Base-by-base conservation (phyloP, 2,329 filamentous ascomycete genomes). In the Alternaria gansuensis region DNA sequence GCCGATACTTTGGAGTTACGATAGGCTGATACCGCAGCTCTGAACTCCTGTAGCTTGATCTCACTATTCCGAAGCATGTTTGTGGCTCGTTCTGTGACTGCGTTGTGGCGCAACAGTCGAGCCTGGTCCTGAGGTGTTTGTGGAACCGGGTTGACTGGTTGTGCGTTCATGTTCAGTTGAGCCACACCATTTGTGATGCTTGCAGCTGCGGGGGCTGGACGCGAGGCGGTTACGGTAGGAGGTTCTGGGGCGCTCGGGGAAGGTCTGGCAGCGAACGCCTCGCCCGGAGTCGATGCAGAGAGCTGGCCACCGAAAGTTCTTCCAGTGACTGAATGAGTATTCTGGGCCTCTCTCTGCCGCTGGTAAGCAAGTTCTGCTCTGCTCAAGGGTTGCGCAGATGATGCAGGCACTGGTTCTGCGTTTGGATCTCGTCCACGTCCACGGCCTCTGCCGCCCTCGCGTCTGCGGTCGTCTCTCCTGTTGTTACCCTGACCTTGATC, bases 311-410 rank as follows among this genome's bases (percentile, higher is more conserved):
- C 93, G 80, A 97, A 97, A 3, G 88, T 92, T 41, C 93, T 87
- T 43, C 86, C 89, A 0, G 91, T 87, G 0, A 92, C 85, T 0
- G 92, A 92, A 72, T 96, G 92, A 0, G 92, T 89, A 49, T 89
- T 93, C 68, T 96, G 93, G 49, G 98, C 92, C 39, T 93, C 93
- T 83, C 96, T 88, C 71, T 96, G 92, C 50, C 95, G 85, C 73
- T 98, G 94, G 75, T 92, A 96, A 2, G 95, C 94, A 52, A 97
- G 81, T 77, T 98, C 92, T 64, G 96, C 95, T 73, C 95, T 84
- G 48, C 91, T 86, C 72, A 97, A 76, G 1, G 92, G 89, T 65
- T 95, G 92, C 1, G 91, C 90, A 54, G 90, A 92, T 31, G 90
- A 91, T 5, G 86, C 81, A 4, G 92, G 90, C 24, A 94, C 79